A percentile compares a stretch with the other conserved stretches of the same genome.
phyloP scores from a whole-genome alignment of 2,329 filamentous ascomycete species.

The Clonostachys chloroleuca region DNA sequence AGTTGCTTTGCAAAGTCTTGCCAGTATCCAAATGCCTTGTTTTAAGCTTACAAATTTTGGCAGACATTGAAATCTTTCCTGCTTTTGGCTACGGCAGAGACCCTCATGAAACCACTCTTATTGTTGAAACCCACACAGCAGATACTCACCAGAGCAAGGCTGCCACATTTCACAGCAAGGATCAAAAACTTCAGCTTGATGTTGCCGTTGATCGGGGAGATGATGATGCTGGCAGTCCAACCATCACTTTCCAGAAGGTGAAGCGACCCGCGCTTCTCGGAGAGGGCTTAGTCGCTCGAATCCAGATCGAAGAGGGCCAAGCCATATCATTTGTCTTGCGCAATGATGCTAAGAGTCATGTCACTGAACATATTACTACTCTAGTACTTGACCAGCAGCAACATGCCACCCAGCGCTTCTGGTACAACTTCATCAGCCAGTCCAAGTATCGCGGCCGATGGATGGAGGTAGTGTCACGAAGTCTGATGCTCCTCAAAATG shows the following conservation, averaged over 20 bases:
- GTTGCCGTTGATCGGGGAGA: constrained; percentile 59
- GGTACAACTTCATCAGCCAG: constrained; percentile 69
- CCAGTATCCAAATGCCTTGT: not conserved
- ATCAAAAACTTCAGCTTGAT: constrained; percentile 61
- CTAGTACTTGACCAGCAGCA: constrained; percentile 57
- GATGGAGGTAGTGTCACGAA: constrained; percentile 67
- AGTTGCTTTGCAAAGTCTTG: not conserved
- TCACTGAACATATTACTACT: constrained; percentile 53
- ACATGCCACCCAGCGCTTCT: constrained; percentile 65
- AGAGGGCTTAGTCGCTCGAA: constrained; percentile 56
- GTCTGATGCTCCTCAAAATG: constrained; percentile 71
- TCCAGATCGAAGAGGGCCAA: constrained; percentile 62
- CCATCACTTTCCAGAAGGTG: constrained; percentile 50
- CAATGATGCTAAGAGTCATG: constrained; percentile 53
- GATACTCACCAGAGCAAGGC: constrained; percentile 46
- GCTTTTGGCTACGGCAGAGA: constrained; percentile 67
- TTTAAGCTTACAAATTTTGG: constrained; percentile 2
- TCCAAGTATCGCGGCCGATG: constrained; percentile 69
- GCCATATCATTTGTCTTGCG: constrained; percentile 65
- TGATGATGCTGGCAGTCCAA: constrained; percentile 35
- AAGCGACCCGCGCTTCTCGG: constrained; percentile 48
- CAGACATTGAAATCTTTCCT: constrained; percentile 67
- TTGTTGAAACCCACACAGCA: constrained; percentile 34
- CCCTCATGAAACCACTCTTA: constrained; percentile 53
- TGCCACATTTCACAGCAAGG: constrained; percentile 56